Evolutionary conservation across 2,329 filamentous ascomycete species (phyloP), one percentile per base, ranked within the genome.

Genomic region (Pestalotiopsis sp.): DNA sequence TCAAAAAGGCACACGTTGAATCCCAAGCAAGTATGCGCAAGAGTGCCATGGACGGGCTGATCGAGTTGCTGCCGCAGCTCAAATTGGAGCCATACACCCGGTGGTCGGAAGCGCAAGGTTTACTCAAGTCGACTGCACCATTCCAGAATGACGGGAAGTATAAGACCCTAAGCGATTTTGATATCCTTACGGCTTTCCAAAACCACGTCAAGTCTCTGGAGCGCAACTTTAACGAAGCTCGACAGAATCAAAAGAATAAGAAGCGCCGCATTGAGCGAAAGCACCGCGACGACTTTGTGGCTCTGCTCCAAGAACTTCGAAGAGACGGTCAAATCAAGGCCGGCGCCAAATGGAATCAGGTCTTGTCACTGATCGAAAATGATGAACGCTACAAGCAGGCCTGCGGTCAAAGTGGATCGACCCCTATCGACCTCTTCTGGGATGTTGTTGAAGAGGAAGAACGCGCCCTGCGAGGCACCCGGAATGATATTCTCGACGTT

Each of bases 381-480:
- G 96, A 99, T 76, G 87, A 91, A 62, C 93, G 95, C 73, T 98
- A 97, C 81, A 87, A 85, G 74, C 90, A 90, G 72, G 94, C 97
- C 85, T 87, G 95, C 69, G 95, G 94, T 65, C 94, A 97, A 77
- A 82, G 88, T 69, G 95, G 95, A 68, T 97, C 95, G 4, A 92
- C 90, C 4, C 94, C 96, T 14, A 87, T 97, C 72, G 94, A 98
- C 76, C 85, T 99, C 6, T 98, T 99, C 83, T 98, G 95, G 94
- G 96, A 99, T 78, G 85, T 95, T 62, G 87, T 98, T 31, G 96
- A 98, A 79, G 94, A 97, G 79, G 94, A 98, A 79, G 95, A 99
- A 77, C 90, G 93, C 69, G 90, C 91, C n/a, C 84, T 98, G 62
- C 91, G 95, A 70, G 91, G 89, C 64, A 91, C 92, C 63, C 88